phyloP scores from a whole-genome alignment of 768 basidiomycete species.

The Leccinellum albellum region DNA sequence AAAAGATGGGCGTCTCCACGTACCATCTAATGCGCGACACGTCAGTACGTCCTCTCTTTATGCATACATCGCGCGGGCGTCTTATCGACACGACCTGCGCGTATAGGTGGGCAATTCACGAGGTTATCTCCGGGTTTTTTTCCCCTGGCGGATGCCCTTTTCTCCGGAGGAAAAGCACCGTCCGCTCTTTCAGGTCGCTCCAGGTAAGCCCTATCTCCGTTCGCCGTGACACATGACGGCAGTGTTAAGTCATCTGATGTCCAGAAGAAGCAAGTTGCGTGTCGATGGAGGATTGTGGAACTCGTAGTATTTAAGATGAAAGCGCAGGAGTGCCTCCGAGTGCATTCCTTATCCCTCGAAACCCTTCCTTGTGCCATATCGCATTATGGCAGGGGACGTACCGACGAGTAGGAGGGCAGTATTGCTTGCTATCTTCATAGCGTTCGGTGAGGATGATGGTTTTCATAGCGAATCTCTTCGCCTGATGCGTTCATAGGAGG shows the following conservation, averaged over 20 bases:
- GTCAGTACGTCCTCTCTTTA: neutral
- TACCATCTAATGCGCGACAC: neutral
- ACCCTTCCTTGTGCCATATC: neutral
- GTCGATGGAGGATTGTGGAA: neutral
- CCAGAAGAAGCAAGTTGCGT: neutral
- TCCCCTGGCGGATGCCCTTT: neutral
- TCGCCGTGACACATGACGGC: constrained; percentile 4
- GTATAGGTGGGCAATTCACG: neutral
- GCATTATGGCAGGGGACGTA: constrained; percentile 37
- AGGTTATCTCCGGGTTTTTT: neutral
- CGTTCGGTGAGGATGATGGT: constrained; percentile 51
- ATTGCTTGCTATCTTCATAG: constrained; percentile 64
- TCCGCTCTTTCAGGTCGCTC: neutral
- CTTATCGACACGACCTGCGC: neutral
- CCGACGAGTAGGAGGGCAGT: constrained; percentile 64
- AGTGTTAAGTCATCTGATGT: constrained; percentile 16
- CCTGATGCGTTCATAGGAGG: constrained; percentile 16
- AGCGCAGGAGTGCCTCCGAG: neutral
- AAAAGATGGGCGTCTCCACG: constrained; percentile 1
- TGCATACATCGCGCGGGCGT: neutral
- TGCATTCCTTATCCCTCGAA: neutral
- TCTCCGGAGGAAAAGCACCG: constrained; percentile 1
- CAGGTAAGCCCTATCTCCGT: neutral
- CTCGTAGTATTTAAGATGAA: constrained; percentile 10
- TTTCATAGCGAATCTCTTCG: neutral